Conservation (phyloP, 2,329 filamentous ascomycete species). For the Rutstroemia sp. region DNA sequence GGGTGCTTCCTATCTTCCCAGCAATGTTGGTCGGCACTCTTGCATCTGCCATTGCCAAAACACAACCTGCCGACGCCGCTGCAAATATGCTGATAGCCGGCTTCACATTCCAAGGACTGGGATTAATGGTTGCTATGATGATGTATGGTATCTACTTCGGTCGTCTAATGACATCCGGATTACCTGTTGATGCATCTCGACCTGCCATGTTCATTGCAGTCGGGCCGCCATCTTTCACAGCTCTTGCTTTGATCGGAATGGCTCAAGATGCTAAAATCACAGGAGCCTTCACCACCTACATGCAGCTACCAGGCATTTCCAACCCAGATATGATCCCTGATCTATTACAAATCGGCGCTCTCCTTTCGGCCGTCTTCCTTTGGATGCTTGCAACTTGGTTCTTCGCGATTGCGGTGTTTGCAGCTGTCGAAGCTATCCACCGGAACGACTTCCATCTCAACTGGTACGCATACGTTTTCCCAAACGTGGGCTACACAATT, state of each 20-base stretch:
- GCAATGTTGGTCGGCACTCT: conserved; percentile 68
- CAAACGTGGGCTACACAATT: conserved; percentile 52
- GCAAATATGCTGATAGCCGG: conserved; percentile 60
- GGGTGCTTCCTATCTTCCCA: conserved; percentile 68
- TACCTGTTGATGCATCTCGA: conserved; percentile 56
- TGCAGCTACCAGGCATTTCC: conserved; percentile 31
- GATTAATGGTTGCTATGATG: conserved; percentile 59
- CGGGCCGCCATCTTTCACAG: conserved; percentile 67
- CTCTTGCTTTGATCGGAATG: conserved; percentile 63
- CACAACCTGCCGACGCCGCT: conserved; percentile 48
- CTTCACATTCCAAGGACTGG: conserved; percentile 62
- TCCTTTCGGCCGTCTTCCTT: conserved; percentile 48
- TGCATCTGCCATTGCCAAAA: conserved; percentile 54
- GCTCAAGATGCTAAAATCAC: conserved; percentile 39
- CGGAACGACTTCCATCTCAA: conserved; percentile 50
- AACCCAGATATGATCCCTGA: conserved; percentile 31
- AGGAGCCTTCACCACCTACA: conserved; percentile 20
- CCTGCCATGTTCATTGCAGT: conserved; percentile 70
- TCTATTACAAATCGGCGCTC: conserved; percentile 29
- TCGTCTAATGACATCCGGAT: conserved; percentile 52
- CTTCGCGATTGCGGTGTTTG: conserved; percentile 37
- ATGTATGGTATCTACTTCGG: conserved; percentile 70
- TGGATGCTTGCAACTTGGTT: conserved; percentile 58
- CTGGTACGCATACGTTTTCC: conserved; percentile 59
- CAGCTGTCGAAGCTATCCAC: conserved; percentile 31